Evolutionary conservation across 2,329 filamentous ascomycete species (phyloP), one percentile per base, ranked within the genome.

Genomic region (Claviceps fusiformis): DNA sequence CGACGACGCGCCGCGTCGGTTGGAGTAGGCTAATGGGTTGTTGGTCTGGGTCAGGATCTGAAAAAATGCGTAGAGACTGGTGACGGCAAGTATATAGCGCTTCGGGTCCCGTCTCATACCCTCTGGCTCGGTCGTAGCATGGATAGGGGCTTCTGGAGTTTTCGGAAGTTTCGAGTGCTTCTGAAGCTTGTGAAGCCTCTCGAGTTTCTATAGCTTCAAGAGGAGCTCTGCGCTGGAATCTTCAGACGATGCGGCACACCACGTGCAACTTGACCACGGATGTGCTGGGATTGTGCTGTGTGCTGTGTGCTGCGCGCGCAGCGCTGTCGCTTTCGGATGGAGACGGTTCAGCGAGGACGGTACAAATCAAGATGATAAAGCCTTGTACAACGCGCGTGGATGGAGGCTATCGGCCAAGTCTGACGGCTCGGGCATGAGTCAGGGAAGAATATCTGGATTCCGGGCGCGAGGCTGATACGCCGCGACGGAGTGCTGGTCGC

Each of bases 51-150:
- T 71, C 49, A 67, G 56, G 58, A 70, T 63, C 59, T 70, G 68
- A 59, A 67, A 70, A 54, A 71, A 45, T 56, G 66, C 67, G 68
- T 68, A 70, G 52, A 68, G 59, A 57, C 63, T 61, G 50, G 63
- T 61, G 60, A 69, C 62, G 56, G 65, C 61, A 55, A 70, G 57
- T 35, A 70, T 62, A 56, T 66, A 66, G 58, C 65, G 67, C 63
- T 69, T 71, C 11, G 71, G 70, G 63, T 72, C 69, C 62, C 61
- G 64, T 63, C 64, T 64, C 69, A 71, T 71, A 39, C 45, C 59
- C 57, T 54, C 41, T 17, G 7, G 48, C 37, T 45, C 9, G 39
- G 29, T 46, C 3, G 9, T 8, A 5, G 35, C 17, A 19, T 31
- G 27, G n/a, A 8, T 17, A 4, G 29, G 24, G 4, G 41, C 24